Evolutionary conservation across 2,329 filamentous ascomycete species (phyloP), one percentile per base, ranked within the genome.

Genomic region (Talaromyces verruculosus): DNA sequence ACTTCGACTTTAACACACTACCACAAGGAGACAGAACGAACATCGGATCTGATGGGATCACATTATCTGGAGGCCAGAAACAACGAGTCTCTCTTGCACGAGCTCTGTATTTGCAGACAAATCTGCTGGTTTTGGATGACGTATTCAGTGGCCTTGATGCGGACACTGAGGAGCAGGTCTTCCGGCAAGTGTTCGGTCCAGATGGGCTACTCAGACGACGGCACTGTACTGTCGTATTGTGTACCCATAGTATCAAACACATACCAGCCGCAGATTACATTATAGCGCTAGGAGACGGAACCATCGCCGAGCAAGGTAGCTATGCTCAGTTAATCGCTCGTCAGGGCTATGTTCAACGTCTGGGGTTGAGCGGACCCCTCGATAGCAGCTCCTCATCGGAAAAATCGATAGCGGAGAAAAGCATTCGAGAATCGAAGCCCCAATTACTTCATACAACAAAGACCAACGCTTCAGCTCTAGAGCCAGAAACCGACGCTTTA

Each of bases 61-160:
- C 80, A 19, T 76, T 85, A 45, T 84, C 83, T 71, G 83, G 83
- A 33, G 84, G 84, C 7, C 84, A 85, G 68, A 84, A 80, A 68
- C 82, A 84, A 68, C 78, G 83, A 64, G 79, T 85, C 68, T 80
- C 59, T 22, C 43, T 63, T 37, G 84, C 84, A 19, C 75, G 84
- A 61, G 83, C 83, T 22, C 74, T 84, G 11, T 85, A 85, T 70
- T 77, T 83, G 22, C 77, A 62, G 45, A 51, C 49, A n/a, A 28
- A 67, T n/a, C 35, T 67, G 17, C 13, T 68, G 28, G 22, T 68
- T 5, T 59, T 68, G 22, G 67, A 68, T 39, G 67, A 68, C 47
- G 58, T 64, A 11, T 65, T 68, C 58, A 68, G 61, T 37, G 67
- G 67, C n/a, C 49, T 68, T 25, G 67, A 68, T 51, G 49, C 65